Evolutionary conservation across 2,329 filamentous ascomycete genomes (phyloP), one percentile per base, ranked within the genome.

Genomic region (Dryadomyces sulphureus): DNA sequence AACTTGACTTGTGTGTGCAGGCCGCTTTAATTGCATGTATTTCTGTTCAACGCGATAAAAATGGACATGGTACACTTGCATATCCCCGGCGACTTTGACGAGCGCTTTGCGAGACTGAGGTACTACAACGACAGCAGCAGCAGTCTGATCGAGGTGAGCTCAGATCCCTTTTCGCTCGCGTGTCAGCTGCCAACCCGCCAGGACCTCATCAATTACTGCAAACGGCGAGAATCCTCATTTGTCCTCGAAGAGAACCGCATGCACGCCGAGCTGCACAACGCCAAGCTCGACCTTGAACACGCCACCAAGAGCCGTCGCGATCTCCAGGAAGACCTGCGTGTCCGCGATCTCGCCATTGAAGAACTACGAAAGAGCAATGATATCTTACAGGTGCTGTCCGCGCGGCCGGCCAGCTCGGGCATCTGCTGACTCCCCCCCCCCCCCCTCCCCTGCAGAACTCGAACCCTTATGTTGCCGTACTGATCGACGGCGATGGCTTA

Each of bases 401-500:
- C n/a, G n/a, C n/a, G n/a, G n/a, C n/a, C n/a, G n/a, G n/a, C n/a
- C n/a, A n/a, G n/a, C n/a, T n/a, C n/a, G n/a, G n/a, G n/a, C n/a
- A n/a, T n/a, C n/a, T n/a, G n/a, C n/a, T n/a, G n/a, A n/a, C n/a
- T n/a, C n/a, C n/a, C n/a, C n/a, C n/a, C n/a, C n/a, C n/a, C n/a
- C n/a, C n/a, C n/a, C n/a, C n/a, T n/a, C n/a, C n/a, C n/a, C n/a
- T n/a, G n/a, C n/a, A 77, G 70, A 68, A 65, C 48, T 65, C 62
- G 43, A 79, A 78, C 58, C 66, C 71, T 36, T 81, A 81, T 57
- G 65, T 79, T 54, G 59, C 75, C 52, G 67, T 79, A 35, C 56
- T 80, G 52, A 71, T 82, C 53, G 78, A 81, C 57, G 78, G 77
- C 34, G 72, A 82, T 57, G 73, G 75, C 39, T 65, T 79, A 48